Conservation (phyloP, 2,329 filamentous ascomycete genomes). For the Alternaria longipes region DNA sequence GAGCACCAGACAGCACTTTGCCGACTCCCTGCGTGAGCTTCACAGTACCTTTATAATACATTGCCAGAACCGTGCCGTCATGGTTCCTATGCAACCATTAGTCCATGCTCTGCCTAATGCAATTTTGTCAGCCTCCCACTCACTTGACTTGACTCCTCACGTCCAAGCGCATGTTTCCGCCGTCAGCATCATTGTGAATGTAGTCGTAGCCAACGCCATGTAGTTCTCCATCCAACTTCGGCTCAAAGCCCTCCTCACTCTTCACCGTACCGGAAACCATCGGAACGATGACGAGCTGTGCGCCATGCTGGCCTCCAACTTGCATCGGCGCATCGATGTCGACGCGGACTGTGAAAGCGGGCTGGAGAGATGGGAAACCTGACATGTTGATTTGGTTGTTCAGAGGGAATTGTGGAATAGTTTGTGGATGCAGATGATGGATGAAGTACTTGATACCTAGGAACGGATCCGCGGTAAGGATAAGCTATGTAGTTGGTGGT, state of each 20-base stretch:
- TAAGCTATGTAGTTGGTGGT: slow-evolving; percentile 1
- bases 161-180: slow-evolving; percentile 41
- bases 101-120: not conserved
- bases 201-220: slow-evolving; percentile 47
- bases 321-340: slow-evolving; percentile 39
- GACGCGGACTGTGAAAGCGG: slow-evolving; percentile 44
- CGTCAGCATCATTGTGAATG: slow-evolving; percentile 41
- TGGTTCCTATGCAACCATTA: slow-evolving; percentile 17
- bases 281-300: slow-evolving; percentile 38
- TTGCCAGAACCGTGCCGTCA: slow-evolving; percentile 38
- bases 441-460: not conserved
- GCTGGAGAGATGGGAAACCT: slow-evolving; percentile 41
- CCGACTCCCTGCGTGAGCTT: slow-evolving; percentile 34
- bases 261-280: slow-evolving; percentile 45
- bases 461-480: not conserved
- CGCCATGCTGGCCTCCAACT: slow-evolving; percentile 36
- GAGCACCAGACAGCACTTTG: slow-evolving; percentile 29
- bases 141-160: slow-evolving; percentile 41
- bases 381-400: slow-evolving; percentile 24
- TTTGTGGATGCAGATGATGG: not conserved
- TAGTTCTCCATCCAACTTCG: slow-evolving; percentile 38
- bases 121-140: not conserved
- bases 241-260: slow-evolving; percentile 42
- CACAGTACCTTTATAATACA: slow-evolving; percentile 47
- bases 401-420: not conserved